These are phyloP conservation scores for Trifolium fragiferum DNA, from an alignment of 306 rosid genomes.

Conservation along the genomic window DNA sequence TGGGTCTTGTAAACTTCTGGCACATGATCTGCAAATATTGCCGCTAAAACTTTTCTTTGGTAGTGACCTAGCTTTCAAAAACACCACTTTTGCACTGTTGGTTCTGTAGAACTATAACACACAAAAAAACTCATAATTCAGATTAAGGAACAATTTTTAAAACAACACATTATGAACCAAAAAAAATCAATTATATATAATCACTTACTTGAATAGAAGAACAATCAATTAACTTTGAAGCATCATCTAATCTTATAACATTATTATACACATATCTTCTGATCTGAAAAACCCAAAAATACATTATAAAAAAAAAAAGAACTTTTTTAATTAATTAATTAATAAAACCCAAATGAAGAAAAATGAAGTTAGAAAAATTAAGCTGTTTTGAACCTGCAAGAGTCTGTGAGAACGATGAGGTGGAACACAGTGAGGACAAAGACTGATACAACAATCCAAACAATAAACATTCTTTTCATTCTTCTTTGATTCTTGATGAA, in stretches of 20 bases:
- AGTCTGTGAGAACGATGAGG: slow-evolving; percentile 86
- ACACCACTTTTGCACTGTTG: slow-evolving; percentile 78
- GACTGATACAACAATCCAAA: slow-evolving; percentile 84
- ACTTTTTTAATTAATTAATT: not conserved
- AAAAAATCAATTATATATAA: not conserved
- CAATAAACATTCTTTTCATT: slow-evolving; percentile 91
- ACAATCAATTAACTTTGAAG: slow-evolving; percentile 77
- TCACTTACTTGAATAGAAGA: slow-evolving; percentile 74
- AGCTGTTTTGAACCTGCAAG: slow-evolving; percentile 60
- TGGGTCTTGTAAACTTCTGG: slow-evolving; percentile 84
- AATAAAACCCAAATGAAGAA: not conserved
- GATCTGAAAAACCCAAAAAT: slow-evolving; percentile 53
- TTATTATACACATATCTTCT: slow-evolving; percentile 87
- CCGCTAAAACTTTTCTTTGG: slow-evolving; percentile 79
- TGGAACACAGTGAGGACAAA: slow-evolving; percentile 85
- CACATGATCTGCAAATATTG: slow-evolving; percentile 82
- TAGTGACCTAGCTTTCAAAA: too few species aligned
- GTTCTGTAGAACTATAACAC: slow-evolving; percentile 73
- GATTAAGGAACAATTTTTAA: too few species aligned
- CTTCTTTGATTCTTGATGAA: slow-evolving; percentile 83
- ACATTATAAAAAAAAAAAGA: not conserved
- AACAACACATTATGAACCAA: not conserved
- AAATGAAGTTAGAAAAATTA: too few species aligned
- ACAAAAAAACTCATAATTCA: too few species aligned
- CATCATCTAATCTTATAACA: slow-evolving; percentile 80